Evolutionary conservation across 2,329 filamentous ascomycete species (phyloP), one percentile per base, ranked within the genome.

Genomic region (Remersonia thermophila): DNA sequence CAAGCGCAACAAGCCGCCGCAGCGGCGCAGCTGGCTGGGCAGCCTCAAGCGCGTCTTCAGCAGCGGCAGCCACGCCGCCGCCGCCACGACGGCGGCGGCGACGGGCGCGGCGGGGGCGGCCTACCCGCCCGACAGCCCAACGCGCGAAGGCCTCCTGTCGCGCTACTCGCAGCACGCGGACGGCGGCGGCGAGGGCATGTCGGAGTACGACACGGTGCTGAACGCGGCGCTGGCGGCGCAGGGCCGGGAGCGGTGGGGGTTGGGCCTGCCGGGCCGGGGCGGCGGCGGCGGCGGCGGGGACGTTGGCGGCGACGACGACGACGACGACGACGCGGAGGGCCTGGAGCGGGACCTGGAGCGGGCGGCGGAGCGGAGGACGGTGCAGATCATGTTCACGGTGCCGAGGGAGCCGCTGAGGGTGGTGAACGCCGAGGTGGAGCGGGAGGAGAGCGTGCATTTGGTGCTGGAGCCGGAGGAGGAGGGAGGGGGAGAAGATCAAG

Each of bases 301-400:
- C 13, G 23, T 58, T 65, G 18, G 55, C 65, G 48, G 73, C 66
- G 54, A 64, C 69, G 33, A 69, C 68, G 12, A 60, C 65, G 5
- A 62, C 59, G 27, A 29, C 27, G 27, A 29, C 4, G 70, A 51
- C 52, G 26, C 61, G 63, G 23, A 75, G 80, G 37, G 85, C 37
- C 83, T 81, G 81, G 82, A n/a, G n/a, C n/a, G n/a, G n/a, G n/a
- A 86, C 48, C 73, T 87, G 27, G 82, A 87, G 54, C 66, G 70
- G 37, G 80, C 81, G 2, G 72, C 80, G 2, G 77, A 84, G 59
- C 71, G 71, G 40, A 62, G 80, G 15, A 65, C 83, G 7, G 81
- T 87, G 42, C 82, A 87, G 56, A 73, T 85, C 52, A 91, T 93
- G 73, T 96, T 94, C 57, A 95, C 89, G 0, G 85, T 95, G 41